Evolutionary conservation across 2,329 filamentous ascomycete genomes (phyloP), one percentile per base, ranked within the genome.

Genomic region (Clarireedia paspali): DNA sequence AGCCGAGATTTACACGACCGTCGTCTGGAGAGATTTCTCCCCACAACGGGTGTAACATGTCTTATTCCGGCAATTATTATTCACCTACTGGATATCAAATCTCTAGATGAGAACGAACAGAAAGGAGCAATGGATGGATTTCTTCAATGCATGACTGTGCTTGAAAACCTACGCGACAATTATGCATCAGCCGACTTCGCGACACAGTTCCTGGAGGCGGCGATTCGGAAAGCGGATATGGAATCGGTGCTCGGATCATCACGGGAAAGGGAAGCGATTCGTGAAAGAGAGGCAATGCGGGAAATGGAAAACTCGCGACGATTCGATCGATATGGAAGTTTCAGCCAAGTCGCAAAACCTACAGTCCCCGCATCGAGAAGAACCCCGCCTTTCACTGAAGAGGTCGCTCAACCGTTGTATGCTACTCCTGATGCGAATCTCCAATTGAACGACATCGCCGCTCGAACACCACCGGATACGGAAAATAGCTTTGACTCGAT

Each of bases 161-260:
- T 96, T 77, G 85, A 91, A 69, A 87, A 86, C 60, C 78, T 97
- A 17, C 84, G 91, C 39, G 90, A 96, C 67, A 89, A 91, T 30
- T 96, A 97, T 67, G 85, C 91, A 0, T 91, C 91, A 0, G 92
- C 92, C n/a, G 91, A 96, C 70, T 96, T 94, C 66, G 91, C 90
- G n/a, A 92, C 89, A 0, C 89, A 89, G 2, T 96, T 96, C 74
- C 78, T 96, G n/a, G 89, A 95, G 68, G 90, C 91, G 1, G 90
- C 91, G 0, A 87, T 96, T 60, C 85, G 88, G 60, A 95, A 95
- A 74, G 89, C 89, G 7, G 84, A 88, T 56, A 91, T 94, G 60
- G 66, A 68, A 10, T 10, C 27, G 27, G 27, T 30, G 10, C 27
- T 30, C 7, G 27, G 27, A 10, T 30, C 27, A 30, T 30, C 27